Percentiles rank a stretch among this genome's conserved stretches.
These are phyloP conservation scores for Curvularia eragrostidis DNA, from an alignment of 2,329 filamentous ascomycete species.

Conservation along the genomic window DNA sequence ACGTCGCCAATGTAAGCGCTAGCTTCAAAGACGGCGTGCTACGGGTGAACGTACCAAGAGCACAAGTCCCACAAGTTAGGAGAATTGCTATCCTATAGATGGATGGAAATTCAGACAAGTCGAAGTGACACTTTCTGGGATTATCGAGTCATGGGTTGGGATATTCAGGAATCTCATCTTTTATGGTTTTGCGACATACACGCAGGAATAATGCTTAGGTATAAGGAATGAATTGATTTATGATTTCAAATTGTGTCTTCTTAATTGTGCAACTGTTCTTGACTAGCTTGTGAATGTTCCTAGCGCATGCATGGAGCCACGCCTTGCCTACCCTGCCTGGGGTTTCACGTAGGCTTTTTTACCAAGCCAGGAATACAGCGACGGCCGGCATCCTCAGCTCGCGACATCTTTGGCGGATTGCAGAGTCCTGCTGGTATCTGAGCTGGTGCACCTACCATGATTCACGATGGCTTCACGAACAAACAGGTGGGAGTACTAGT, in stretches of 20 bases:
- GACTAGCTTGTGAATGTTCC: not conserved
- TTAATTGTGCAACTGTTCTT: not conserved
- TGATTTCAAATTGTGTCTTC: not conserved
- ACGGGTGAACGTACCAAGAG: constrained; percentile 70
- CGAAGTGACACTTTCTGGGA: not conserved
- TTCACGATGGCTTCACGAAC: not conserved
- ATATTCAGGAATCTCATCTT: not conserved
- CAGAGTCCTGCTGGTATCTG: too few relatives aligned
- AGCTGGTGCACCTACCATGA: too few relatives aligned
- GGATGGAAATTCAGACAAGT: not conserved
- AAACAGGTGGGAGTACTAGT: not conserved
- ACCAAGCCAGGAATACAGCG: too few relatives aligned
- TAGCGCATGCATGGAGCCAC: too few relatives aligned
- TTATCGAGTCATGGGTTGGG: not conserved
- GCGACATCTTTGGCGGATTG: too few relatives aligned
- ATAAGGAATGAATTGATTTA: not conserved
- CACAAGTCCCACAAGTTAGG: constrained; percentile 41
- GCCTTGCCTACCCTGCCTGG: too few relatives aligned
- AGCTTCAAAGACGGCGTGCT: constrained; percentile 71
- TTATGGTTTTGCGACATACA: not conserved
- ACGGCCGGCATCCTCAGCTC: too few relatives aligned
- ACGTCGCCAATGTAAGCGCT: constrained; percentile 67
- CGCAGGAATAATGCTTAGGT: not conserved
- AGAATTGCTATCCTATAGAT: constrained; percentile 40
- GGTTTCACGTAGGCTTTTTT: too few relatives aligned